Percentiles rank a stretch among this genome's conserved stretches.
Conservation (phyloP, 225 moss, liverwort and hornwort genomes). For the Pseudoscleropodium purum region DNA sequence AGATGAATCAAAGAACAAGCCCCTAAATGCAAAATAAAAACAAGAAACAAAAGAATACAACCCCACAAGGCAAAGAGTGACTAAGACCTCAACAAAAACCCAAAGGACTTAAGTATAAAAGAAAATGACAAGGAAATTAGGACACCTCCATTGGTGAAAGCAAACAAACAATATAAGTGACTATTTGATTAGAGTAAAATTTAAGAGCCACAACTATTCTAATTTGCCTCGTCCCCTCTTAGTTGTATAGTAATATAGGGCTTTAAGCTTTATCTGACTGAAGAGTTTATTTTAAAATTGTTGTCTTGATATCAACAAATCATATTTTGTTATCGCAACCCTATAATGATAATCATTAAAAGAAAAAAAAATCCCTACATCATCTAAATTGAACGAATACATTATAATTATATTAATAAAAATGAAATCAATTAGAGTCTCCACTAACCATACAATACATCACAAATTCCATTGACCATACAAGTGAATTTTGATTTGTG, state of each 20-base stretch:
- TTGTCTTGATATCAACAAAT: neutral
- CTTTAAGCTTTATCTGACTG: neutral
- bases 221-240: neutral
- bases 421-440: neutral
- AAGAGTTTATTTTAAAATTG: neutral
- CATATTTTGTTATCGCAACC: neutral
- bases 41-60: too few relatives aligned
- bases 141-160: neutral
- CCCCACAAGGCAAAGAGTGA: rapidly evolving
- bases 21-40: rapidly evolving
- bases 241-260: rapidly evolving
- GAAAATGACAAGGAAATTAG: neutral
- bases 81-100: rapidly evolving
- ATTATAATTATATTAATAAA: neutral
- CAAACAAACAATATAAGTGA: neutral
- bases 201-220: neutral
- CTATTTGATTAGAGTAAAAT: neutral
- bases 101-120: neutral
- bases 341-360: neutral
- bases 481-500: neutral
- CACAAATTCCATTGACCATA: neutral
- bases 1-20: too few relatives aligned
- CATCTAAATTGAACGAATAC: neutral
- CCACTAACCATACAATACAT: neutral
- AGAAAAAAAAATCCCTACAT: too few relatives aligned